Conservation (phyloP, 2,329 filamentous ascomycete genomes). For the Microsporum canis region DNA sequence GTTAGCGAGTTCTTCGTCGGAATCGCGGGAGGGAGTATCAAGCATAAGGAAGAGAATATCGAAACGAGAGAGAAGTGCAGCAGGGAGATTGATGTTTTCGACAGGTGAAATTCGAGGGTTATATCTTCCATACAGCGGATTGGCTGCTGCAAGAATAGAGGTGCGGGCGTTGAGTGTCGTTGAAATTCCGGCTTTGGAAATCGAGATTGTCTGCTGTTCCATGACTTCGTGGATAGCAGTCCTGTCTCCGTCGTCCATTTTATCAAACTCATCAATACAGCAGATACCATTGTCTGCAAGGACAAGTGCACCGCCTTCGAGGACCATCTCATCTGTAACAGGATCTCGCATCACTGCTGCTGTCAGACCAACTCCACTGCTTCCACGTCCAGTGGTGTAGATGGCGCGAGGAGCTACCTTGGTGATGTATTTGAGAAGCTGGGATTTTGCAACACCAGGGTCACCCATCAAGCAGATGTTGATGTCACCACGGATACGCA, state of each 20-base stretch:
- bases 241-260: slow-evolving; percentile 68
- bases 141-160: slow-evolving; percentile 89
- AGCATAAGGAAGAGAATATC: slow-evolving; percentile 94
- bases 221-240: slow-evolving; percentile 80
- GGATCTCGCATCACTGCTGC: slow-evolving; percentile 72
- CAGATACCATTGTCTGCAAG: slow-evolving; percentile 72
- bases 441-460: slow-evolving; percentile 97
- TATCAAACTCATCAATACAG: slow-evolving; percentile 78
- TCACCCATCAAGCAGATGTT: slow-evolving; percentile 99
- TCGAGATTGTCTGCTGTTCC: slow-evolving; percentile 77
- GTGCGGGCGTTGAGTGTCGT: slow-evolving; percentile 94
- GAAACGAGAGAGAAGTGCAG: slow-evolving; percentile 90
- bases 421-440: slow-evolving; percentile 94
- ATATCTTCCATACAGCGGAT: slow-evolving; percentile 94
- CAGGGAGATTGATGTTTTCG: slow-evolving; percentile 98
- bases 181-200: slow-evolving; percentile 86
- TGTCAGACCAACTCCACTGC: slow-evolving; percentile 69
- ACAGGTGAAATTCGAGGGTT: slow-evolving; percentile 95
- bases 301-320: slow-evolving; percentile 69
- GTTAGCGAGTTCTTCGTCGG: slow-evolving; percentile 83
- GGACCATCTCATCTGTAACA: slow-evolving; percentile 65
- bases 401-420: slow-evolving; percentile 92
- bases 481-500: slow-evolving; percentile 98
- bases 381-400: slow-evolving; percentile 72
- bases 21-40: slow-evolving; percentile 80